A percentile compares a stretch with the other conserved stretches of the same genome.
Evolutionary conservation across 1,139 yeast species (phyloP).

Genomic region (Debaryomyces udenii): DNA sequence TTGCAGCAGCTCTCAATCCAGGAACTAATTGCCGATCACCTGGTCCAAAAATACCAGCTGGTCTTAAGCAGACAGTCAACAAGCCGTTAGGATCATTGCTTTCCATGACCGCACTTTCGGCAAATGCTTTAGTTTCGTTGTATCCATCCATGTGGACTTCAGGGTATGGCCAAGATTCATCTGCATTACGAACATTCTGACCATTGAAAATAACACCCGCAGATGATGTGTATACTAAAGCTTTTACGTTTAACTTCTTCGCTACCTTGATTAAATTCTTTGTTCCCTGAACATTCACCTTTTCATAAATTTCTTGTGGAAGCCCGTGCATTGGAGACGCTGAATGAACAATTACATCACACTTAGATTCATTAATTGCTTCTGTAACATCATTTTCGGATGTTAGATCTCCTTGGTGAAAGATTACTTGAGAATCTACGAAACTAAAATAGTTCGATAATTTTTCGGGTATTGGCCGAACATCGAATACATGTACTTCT

Average conservation of each 20-base stretch:
- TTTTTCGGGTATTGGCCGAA: conserved; percentile 78
- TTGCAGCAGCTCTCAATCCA: conserved; percentile 82
- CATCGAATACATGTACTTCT: conserved; percentile 82
- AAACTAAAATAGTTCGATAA: conserved; percentile 77
- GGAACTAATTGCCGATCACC: conserved; percentile 98
- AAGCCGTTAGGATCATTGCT: conserved; percentile 65
- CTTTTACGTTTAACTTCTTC: conserved; percentile 54
- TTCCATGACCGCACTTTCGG: conserved; percentile 77
- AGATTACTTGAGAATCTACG: conserved; percentile 55
- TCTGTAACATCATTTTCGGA: conserved; percentile 64
- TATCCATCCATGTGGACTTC: conserved; percentile 93
- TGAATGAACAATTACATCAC: conserved; percentile 87
- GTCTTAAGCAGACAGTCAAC: conserved; percentile 83
- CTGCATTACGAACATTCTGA: conserved; percentile 84
- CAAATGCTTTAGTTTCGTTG: conserved; percentile 91
- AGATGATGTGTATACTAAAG: conserved; percentile 91
- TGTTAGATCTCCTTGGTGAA: conserved; percentile 85
- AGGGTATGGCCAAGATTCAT: conserved; percentile 94
- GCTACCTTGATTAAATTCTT: conserved; percentile 70
- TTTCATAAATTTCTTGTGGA: conserved; percentile 75
- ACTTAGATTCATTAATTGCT: conserved; percentile 62
- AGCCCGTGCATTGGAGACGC: conserved; percentile 96
- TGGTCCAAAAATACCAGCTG: conserved; percentile 98
- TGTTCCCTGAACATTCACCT: conserved; percentile 92
- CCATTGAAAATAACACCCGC: conserved; percentile 98